These are phyloP conservation scores for Chenopodium quinoa DNA, from an alignment of 148 eudicot genomes.

Conservation along the genomic window DNA sequence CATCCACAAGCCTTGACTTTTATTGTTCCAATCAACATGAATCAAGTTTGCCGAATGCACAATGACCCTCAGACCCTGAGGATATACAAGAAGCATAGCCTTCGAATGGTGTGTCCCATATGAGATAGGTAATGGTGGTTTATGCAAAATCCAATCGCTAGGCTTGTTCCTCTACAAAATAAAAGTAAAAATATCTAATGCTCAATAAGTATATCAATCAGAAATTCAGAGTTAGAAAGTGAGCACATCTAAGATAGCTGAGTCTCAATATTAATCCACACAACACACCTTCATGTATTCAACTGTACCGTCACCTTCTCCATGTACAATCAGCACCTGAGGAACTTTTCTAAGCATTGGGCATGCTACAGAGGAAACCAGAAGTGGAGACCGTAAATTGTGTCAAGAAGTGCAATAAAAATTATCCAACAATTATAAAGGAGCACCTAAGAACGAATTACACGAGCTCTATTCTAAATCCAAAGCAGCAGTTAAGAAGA, in stretches of 20 bases:
- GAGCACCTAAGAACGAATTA: neutral
- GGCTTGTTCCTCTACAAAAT: constrained; percentile 65
- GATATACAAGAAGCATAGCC: constrained; percentile 92
- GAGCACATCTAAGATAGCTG: constrained; percentile 12
- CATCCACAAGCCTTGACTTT: constrained; percentile 97
- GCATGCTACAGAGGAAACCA: constrained; percentile 50
- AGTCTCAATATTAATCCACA: constrained; percentile 10
- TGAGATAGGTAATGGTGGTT: constrained; percentile 89
- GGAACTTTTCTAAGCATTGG: constrained; percentile 79
- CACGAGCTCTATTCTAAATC: neutral
- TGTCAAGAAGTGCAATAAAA: neutral
- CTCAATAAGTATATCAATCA: constrained; percentile 11
- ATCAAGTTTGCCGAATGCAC: constrained; percentile 97
- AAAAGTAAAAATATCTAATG: constrained; percentile 20
- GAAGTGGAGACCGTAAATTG: neutral
- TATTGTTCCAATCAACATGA: constrained; percentile 93
- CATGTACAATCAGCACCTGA: constrained; percentile 84
- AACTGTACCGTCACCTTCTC: constrained; percentile 77
- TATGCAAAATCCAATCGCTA: constrained; percentile 82
- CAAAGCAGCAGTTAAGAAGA: neutral
- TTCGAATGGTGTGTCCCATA: constrained; percentile 98
- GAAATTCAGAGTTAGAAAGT: constrained; percentile 18
- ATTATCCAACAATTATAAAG: neutral
- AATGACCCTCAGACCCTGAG: constrained; percentile 83
- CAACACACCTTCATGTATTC: constrained; percentile 79